Percentiles rank a stretch among this genome's conserved stretches.
Conservation (phyloP, 495 filamentous ascomycete genomes). For the Lepraria neglecta region DNA sequence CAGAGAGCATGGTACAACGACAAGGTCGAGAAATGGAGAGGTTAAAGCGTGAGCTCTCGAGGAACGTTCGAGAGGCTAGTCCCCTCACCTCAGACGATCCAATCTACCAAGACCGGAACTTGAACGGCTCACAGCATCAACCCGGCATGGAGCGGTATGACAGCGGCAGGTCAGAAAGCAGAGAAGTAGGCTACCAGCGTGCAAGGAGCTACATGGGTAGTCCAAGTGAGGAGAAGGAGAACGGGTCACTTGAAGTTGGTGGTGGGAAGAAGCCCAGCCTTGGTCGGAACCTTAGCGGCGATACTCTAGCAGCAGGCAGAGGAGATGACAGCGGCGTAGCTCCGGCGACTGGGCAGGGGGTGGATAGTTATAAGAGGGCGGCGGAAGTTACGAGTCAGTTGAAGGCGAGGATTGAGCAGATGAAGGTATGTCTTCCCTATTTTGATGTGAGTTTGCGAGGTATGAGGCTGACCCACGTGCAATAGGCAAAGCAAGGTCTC, state of each 20-base stretch:
- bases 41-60: slow-evolving; percentile 67
- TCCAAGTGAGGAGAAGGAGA: slow-evolving; percentile 81
- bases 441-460: background rate
- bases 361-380: slow-evolving; percentile 94
- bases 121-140: slow-evolving; percentile 23
- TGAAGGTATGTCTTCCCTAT: slow-evolving; percentile 52
- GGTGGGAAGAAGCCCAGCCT: slow-evolving; percentile 28
- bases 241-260: slow-evolving; percentile 45
- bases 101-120: slow-evolving; percentile 50
- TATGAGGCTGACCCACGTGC: background rate
- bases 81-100: slow-evolving; percentile 27
- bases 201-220: slow-evolving; percentile 65
- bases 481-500: slow-evolving; percentile 17
- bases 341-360: slow-evolving; percentile 46
- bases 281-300: slow-evolving; percentile 25
- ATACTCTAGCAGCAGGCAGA: background rate
- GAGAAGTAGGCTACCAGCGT: slow-evolving; percentile 18
- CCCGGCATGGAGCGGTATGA: slow-evolving; percentile 16
- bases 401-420: slow-evolving; percentile 90
- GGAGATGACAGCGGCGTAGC: slow-evolving; percentile 22
- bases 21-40: slow-evolving; percentile 86
- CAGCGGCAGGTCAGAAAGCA: slow-evolving; percentile 12
- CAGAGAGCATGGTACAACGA: slow-evolving; percentile 74
- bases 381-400: slow-evolving; percentile 98
- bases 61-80: slow-evolving; percentile 25